Percentiles rank a stretch among this genome's conserved stretches.
Evolutionary conservation across 2,329 filamentous ascomycete genomes (phyloP).

Genomic region (Colletotrichum sp.): DNA sequence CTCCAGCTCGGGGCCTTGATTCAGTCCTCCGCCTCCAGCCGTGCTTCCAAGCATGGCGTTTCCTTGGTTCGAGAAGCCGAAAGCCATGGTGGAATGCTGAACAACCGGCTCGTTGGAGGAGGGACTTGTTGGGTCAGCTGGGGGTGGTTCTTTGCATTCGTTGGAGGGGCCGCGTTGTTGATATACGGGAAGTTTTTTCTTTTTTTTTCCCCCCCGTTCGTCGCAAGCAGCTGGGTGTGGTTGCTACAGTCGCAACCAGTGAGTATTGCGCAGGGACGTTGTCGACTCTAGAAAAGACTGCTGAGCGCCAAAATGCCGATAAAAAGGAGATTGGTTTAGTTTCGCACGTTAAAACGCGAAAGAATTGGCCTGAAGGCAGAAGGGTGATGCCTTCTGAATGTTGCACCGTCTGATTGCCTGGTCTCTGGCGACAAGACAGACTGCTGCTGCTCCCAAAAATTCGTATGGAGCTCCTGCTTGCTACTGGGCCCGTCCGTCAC

Average conservation of each 20-base stretch:
- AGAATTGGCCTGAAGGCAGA: background rate
- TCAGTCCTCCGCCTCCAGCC: conserved; percentile 41
- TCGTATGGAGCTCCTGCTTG: conserved; percentile 5
- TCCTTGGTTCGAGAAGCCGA: conserved; percentile 57
- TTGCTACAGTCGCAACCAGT: conserved; percentile 9
- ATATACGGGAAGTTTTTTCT: background rate
- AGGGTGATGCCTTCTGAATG: background rate
- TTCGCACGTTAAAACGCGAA: background rate
- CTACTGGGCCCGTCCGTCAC: background rate
- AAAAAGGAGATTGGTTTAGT: background rate
- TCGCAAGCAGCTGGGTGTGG: background rate
- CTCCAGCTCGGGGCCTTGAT: conserved; percentile 69
- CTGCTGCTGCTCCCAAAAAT: conserved; percentile 9
- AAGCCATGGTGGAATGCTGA: conserved; percentile 62
- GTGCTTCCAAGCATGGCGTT: conserved; percentile 47
- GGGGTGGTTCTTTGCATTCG: conserved; percentile 26
- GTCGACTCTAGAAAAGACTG: background rate
- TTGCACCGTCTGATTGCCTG: conserved; percentile 4
- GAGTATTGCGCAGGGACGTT: background rate
- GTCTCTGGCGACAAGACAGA: background rate
- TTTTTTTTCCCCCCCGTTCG: background rate
- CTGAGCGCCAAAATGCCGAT: background rate
- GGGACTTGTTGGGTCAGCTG: conserved; percentile 31
- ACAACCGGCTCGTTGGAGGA: conserved; percentile 32
- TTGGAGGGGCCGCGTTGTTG: conserved; percentile 3